Evolutionary conservation across 2,329 filamentous ascomycete species (phyloP).

Genomic region (Geosmithia putterillii): DNA sequence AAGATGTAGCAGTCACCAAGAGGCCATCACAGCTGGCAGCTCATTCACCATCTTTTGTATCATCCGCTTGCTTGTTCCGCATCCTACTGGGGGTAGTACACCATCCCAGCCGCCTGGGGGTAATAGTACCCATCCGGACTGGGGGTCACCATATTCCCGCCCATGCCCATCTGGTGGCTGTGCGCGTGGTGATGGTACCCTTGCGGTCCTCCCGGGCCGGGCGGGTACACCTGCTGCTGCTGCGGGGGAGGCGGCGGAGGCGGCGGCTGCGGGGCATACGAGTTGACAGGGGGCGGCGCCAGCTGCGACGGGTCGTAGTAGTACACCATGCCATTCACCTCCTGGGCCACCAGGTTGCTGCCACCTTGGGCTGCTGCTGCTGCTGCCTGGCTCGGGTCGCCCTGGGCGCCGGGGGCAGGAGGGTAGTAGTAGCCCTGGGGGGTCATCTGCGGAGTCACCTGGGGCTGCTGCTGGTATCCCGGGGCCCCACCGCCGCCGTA

Average conservation of each 20-base stretch:
- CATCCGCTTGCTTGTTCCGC: too few relatives aligned
- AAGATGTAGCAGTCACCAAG: too few relatives aligned
- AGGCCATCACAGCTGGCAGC: too few relatives aligned
- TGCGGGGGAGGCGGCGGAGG: conserved; percentile 35
- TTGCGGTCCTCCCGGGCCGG: too few relatives aligned
- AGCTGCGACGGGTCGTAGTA: conserved; percentile 79
- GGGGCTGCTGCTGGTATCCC: conserved; percentile 15
- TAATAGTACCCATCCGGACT: conserved; percentile 61
- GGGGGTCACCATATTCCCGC: conserved; percentile 68
- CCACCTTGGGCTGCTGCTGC: too few relatives aligned
- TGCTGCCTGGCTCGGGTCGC: conserved; percentile 15
- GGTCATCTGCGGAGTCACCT: too few relatives aligned
- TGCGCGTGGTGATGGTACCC: too few relatives aligned
- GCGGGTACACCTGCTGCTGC: too few relatives aligned
- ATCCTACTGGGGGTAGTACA: conserved; percentile 37
- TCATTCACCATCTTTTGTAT: too few relatives aligned
- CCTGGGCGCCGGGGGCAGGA: conserved; percentile 1
- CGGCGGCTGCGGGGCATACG: conserved; percentile 35
- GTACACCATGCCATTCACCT: conserved; percentile 92
- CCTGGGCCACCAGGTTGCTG: conserved; percentile 57
- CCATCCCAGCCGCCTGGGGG: conserved; percentile 39
- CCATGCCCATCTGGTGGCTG: conserved; percentile 63
- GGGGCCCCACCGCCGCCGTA: too few relatives aligned
- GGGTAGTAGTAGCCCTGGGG: conserved; percentile 1
- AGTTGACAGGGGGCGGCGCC: conserved; percentile 36